phyloP scores from a whole-genome alignment of 345 rosid genomes.

The Lumnitzera littorea region DNA sequence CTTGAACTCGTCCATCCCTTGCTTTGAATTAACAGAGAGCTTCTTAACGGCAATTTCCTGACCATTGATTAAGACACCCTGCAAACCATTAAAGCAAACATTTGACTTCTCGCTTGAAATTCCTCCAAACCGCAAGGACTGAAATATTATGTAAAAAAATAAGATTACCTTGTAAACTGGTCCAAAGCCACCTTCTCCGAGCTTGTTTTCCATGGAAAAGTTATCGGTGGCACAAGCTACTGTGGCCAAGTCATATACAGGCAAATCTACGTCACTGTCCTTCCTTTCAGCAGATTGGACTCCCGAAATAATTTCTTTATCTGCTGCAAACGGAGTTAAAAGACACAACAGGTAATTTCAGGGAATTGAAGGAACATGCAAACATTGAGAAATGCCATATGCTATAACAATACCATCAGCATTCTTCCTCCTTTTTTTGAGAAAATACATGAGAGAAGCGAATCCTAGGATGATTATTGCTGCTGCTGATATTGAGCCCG shows the following conservation, averaged over 20 bases:
- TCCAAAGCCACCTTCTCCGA: conserved; percentile 12
- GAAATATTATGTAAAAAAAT: too few species aligned
- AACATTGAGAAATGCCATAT: too few species aligned
- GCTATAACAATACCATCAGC: too few species aligned
- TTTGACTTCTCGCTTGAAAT: too few species aligned
- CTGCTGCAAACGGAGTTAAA: not conserved
- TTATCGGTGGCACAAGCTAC: conserved; percentile 9
- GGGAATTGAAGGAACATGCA: not conserved
- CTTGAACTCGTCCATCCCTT: conserved; percentile 12
- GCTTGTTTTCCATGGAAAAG: conserved; percentile 5
- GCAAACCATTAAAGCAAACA: not conserved
- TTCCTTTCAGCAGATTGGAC: conserved; percentile 1
- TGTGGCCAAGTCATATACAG: conserved; percentile 4
- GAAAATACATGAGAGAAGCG: not conserved
- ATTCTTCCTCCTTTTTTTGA: not conserved
- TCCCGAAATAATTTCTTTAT: not conserved
- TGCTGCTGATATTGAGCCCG: too few species aligned
- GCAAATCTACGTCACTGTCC: conserved; percentile 9
- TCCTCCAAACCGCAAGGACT: too few species aligned
- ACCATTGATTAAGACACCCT: conserved; percentile 12
- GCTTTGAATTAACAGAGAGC: conserved; percentile 12
- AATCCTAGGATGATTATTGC: too few species aligned
- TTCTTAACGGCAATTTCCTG: conserved; percentile 12
- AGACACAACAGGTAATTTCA: not conserved
- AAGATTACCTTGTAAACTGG: conserved; percentile 10